Evolutionary conservation across 305 asterid species (phyloP).

Genomic region (Fraxinus latifolia): DNA sequence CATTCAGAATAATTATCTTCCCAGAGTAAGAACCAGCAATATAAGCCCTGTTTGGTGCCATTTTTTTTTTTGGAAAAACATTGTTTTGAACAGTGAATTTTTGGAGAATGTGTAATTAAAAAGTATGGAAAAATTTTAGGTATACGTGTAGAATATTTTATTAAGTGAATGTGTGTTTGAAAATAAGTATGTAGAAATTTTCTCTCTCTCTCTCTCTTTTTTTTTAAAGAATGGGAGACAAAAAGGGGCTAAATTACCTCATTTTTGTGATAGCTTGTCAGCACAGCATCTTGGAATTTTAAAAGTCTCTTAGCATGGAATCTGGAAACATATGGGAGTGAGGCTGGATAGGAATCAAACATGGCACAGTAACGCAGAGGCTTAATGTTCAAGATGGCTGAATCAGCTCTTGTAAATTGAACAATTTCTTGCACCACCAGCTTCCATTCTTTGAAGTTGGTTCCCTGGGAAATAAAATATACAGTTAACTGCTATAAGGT

Average conservation of each 20-base stretch:
- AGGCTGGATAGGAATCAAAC: conserved; percentile 78
- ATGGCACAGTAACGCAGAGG: conserved; percentile 74
- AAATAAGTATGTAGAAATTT: no score
- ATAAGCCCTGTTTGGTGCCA: background rate
- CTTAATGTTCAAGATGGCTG: conserved; percentile 44
- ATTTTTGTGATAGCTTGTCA: conserved; percentile 82
- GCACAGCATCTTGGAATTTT: conserved; percentile 82
- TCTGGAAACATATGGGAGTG: conserved; percentile 73
- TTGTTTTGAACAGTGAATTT: background rate
- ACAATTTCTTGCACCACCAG: conserved; percentile 82
- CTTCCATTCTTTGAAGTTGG: conserved; percentile 96
- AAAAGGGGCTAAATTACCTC: conserved; percentile 46
- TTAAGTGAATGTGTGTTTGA: no score
- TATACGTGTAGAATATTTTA: no score
- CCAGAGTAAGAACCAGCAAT: conserved; percentile 2
- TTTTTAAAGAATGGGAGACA: no score
- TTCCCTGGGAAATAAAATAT: conserved; percentile 58
- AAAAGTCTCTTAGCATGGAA: conserved; percentile 89
- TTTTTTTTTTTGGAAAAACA: no score
- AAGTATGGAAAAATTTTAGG: no score
- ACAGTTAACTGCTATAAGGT: conserved; percentile 31
- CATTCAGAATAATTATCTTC: conserved; percentile 15
- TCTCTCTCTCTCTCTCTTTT: no score
- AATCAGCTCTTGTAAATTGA: conserved; percentile 65
- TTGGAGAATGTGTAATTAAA: background rate